Base-by-base conservation (phyloP, 441 rosid species). In the Manihot esculenta region DNA sequence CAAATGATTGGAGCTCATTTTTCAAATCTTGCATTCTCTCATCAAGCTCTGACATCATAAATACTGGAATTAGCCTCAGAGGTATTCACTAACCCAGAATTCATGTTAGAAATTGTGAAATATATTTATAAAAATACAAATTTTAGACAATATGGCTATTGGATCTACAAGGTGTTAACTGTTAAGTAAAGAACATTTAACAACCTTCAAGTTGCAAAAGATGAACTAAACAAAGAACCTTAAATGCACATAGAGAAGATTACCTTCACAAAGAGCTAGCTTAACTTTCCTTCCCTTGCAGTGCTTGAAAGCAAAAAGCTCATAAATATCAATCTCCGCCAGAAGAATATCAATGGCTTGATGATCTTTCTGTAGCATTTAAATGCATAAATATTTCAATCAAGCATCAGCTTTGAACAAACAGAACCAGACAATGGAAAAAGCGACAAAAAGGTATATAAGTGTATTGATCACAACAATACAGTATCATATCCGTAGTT, bases 241-340 rank as follows among this genome's bases (percentile, higher is more conserved):
- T 17, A 53, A 13, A 55, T 23, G 49, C 71, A 66, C 23, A 47
- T n/a, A 38, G 63, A 68, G 62, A 64, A 26, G 23, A 33, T 9
- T 79, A 96, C 99, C 99, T 88, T 91, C 97, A 86, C 98, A 96
- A 68, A 96, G 98, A 66, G 96, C 91, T 71, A 96, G 98, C 82
- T 96, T 96, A 74, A 80, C 87, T 79, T 81, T 93, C 82, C 98
- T 93, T 81, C 98, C 99, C 74, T 88, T 87, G 83, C 98, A 96
- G 79, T 96, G 99, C 78, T 96, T 96, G 87, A 96, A 91, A 72
- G 98, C 97, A 84, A 96, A 93, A 75, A 96, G 88, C 90, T 96
- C 99, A 81, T 96, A 96, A 69, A 96, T 92, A 86, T 93, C 98
- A 66, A 96, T 93, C 84, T 96, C 99, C 10, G 97, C 98, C 51